Conservation (phyloP, 129 eudicot genomes). For the Tagetes erecta region DNA sequence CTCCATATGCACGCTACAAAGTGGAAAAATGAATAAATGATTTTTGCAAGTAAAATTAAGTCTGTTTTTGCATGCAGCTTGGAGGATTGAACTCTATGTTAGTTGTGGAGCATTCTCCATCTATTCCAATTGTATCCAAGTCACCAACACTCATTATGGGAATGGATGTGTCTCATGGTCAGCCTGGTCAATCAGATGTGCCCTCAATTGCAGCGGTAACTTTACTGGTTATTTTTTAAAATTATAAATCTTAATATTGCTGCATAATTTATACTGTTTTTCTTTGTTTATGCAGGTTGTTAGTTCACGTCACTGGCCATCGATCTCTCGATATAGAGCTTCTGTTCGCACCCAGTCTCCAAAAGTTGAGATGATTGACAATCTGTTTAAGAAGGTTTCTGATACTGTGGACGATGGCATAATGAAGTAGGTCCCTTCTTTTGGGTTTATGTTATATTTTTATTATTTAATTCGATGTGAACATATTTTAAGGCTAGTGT, state of each 20-base stretch:
- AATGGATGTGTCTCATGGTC: conserved; percentile 84
- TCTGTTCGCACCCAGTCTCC: conserved; percentile 72
- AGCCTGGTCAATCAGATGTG: conserved; percentile 75
- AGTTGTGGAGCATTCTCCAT: conserved; percentile 48
- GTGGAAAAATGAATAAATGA: background rate
- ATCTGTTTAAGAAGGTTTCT: conserved; percentile 56
- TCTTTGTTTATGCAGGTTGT: conserved; percentile 52
- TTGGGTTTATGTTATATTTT: background rate
- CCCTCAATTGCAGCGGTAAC: conserved; percentile 90
- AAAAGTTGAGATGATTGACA: conserved; percentile 71
- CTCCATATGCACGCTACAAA: background rate
- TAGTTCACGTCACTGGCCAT: conserved; percentile 77
- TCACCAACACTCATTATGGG: conserved; percentile 76
- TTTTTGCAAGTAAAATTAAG: background rate
- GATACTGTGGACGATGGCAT: conserved; percentile 74
- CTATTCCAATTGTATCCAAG: conserved; percentile 66
- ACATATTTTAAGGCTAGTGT: background rate
- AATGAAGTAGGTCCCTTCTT: conserved; percentile 44
- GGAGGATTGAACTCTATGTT: conserved; percentile 82
- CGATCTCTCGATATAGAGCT: conserved; percentile 73
- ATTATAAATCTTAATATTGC: background rate
- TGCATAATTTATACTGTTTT: background rate
- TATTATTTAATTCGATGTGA: background rate
- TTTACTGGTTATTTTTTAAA: background rate
- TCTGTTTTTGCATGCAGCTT: conserved; percentile 46